Evolutionary conservation across 495 filamentous ascomycete genomes (phyloP).

Genomic region (Daldinia bambusicola): DNA sequence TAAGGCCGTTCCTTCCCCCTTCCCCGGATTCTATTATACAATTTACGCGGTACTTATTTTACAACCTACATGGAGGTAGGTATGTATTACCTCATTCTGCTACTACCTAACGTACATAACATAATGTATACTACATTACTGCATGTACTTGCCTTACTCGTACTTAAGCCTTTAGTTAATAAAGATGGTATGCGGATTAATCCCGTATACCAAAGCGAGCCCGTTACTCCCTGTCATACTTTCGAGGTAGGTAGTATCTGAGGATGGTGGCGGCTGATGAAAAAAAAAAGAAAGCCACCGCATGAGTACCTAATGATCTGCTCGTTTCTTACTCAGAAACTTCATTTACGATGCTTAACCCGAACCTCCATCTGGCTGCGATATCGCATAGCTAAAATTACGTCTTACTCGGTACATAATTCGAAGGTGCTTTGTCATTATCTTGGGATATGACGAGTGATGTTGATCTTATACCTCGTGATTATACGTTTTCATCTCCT

Average conservation of each 20-base stretch:
- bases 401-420: constrained; percentile 19
- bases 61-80: no score
- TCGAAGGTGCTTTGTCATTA: not conserved
- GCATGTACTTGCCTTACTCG: not conserved
- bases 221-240: not conserved
- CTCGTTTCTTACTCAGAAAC: not conserved
- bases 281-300: not conserved
- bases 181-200: not conserved
- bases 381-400: constrained; percentile 25
- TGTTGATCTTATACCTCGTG: not conserved
- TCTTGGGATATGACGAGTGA: not conserved
- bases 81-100: constrained; percentile 8
- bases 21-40: constrained; percentile 35
- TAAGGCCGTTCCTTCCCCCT: constrained; percentile 20
- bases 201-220: constrained; percentile 1
- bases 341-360: constrained; percentile 14
- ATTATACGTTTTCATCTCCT: constrained; percentile 12
- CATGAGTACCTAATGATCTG: not conserved
- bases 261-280: constrained; percentile 1
- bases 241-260: constrained; percentile 1
- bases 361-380: constrained; percentile 3
- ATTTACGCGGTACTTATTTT: constrained; percentile 5
- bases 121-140: not conserved
- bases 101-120: not conserved
- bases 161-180: not conserved